Evolutionary conservation across 352 stramenopile species (phyloP).

Genomic region (Phytopythium kandeliae): DNA sequence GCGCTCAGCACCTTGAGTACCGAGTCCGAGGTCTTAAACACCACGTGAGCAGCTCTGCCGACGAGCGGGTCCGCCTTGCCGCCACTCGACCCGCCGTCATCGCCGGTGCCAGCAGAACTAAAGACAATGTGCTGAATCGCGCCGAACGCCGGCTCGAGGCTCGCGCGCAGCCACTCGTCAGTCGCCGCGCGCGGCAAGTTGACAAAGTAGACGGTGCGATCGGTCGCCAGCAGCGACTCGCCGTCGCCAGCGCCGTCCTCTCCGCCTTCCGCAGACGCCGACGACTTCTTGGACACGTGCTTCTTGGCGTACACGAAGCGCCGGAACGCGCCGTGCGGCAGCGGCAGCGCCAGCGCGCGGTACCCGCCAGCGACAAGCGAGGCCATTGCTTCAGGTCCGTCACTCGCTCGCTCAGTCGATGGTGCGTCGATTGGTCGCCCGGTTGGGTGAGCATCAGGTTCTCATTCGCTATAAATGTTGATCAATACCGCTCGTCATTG

Average conservation of each 20-base stretch:
- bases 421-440: constrained; percentile 1
- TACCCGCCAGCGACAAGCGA: constrained; percentile 47
- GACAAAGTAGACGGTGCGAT: constrained; percentile 71
- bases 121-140: constrained; percentile 57
- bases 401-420: constrained; percentile 6
- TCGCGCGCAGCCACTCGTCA: constrained; percentile 48
- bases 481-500: neutral
- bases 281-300: constrained; percentile 40
- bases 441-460: neutral
- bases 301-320: constrained; percentile 79
- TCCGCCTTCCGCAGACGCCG: neutral
- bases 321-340: constrained; percentile 48
- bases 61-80: constrained; percentile 16
- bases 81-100: no score
- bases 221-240: constrained; percentile 44
- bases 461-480: constrained; percentile 2
- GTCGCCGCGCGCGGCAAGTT: constrained; percentile 50
- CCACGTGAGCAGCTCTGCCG: constrained; percentile 50
- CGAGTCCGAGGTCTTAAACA: constrained; percentile 68
- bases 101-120: neutral
- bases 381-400: constrained; percentile 9
- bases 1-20: constrained; percentile 48
- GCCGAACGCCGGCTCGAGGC: constrained; percentile 37
- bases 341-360: constrained; percentile 65
- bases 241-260: constrained; percentile 11